Percentiles rank a stretch among this genome's conserved stretches.
Evolutionary conservation across 1,139 yeast genomes (phyloP).

Genomic region (Blastobotrys apis): DNA sequence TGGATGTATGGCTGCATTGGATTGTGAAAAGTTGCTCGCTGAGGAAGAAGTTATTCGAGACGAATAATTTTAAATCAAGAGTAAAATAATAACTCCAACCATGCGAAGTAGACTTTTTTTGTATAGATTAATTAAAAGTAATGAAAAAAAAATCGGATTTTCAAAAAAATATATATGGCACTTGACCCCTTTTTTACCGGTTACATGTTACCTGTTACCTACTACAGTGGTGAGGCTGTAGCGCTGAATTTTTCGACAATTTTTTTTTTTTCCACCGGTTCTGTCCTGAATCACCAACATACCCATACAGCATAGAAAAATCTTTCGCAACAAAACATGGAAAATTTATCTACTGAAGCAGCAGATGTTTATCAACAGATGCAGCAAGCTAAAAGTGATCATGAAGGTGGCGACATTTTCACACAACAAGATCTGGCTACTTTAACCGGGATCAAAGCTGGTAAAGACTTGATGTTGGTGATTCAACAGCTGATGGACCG

Average conservation of each 20-base stretch:
- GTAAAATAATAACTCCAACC: too few species aligned
- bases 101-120: too few species aligned
- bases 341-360: constrained; percentile 42
- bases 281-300: constrained; percentile 38
- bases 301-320: background rate
- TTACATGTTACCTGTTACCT: too few species aligned
- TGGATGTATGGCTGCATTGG: constrained; percentile 99
- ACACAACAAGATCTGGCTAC: constrained; percentile 54
- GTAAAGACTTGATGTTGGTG: constrained; percentile 20
- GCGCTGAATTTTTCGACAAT: background rate
- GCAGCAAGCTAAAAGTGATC: constrained; percentile 38
- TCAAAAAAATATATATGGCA: too few species aligned
- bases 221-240: too few species aligned
- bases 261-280: constrained; percentile 2
- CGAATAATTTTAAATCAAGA: too few species aligned
- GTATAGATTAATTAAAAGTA: too few species aligned
- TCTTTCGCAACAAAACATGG: background rate
- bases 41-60: constrained; percentile 38
- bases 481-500: constrained; percentile 29
- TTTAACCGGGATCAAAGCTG: constrained; percentile 18
- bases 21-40: constrained; percentile 78
- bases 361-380: constrained; percentile 54
- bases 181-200: too few species aligned
- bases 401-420: constrained; percentile 25
- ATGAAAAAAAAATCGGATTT: too few species aligned